Evolutionary conservation across 768 basidiomycete species (phyloP), one percentile per base, ranked within the genome.

Genomic region (Stropharia rugosoannulata): DNA sequence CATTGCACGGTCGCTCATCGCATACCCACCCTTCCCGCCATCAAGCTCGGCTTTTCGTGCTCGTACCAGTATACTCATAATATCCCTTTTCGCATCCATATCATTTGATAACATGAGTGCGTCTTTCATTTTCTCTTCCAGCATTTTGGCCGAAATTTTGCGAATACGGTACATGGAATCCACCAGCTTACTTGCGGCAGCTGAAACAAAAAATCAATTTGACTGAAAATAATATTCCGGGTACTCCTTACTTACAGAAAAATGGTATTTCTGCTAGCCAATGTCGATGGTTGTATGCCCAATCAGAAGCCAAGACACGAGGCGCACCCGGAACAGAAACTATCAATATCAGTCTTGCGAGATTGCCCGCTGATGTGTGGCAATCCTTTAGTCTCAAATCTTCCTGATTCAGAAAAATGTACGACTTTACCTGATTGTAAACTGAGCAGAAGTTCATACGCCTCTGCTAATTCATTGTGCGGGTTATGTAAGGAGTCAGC

Each of bases 61-160:
- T 22, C 74, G 71, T 11, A 80, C 74, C 1, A 81, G 67, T 16
- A 80, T 62, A 49, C 70, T 75, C 80, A 80, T 80, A 36, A 82
- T 78, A 66, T 80, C 79, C 44, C 71, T 70, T 62, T 80, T 80
- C 10, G 70, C 68, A 35, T 69, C 67, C 13, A 60, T 69, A 46
- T 79, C 79, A 8, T 71, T 72, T 10, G 63, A 56, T 10, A 62
- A 39, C 10, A 75, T 56, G 35, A 58, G 55, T 12, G 71, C 63
- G 16, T 79, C 79, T 4, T 58, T 61, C 57, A 75, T 70, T 61
- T 77, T 77, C 55, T 76, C 72, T 36, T 64, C 62, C 5, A 81
- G 69, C 65, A 82, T 80, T 18, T 55, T 39, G 6, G 58, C 58
- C 0, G 78, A 77, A 9, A 80, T 68, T 44, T 63, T 51, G 51